Evolutionary conservation across 2,329 filamentous ascomycete genomes (phyloP), one percentile per base, ranked within the genome.

Genomic region (Neofusicoccum sp.): DNA sequence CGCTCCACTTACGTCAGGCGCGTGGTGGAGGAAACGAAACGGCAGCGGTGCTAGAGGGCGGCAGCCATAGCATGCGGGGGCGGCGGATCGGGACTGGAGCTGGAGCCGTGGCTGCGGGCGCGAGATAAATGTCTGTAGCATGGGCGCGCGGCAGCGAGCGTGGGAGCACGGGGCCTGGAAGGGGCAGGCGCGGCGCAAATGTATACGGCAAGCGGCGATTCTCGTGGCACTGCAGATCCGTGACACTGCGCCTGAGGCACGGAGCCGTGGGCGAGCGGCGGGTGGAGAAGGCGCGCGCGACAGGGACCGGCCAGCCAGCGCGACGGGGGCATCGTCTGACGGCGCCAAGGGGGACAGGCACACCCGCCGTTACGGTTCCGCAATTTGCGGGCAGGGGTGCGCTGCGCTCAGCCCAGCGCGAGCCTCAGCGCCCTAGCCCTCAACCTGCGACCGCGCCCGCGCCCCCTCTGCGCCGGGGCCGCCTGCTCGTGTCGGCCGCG

Each of bases 121-220:
- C 20, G 20, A 16, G 20, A n/a, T 44, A 24, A 41, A 40, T 43
- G 33, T 16, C 40, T 26, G 20, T 41, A 58, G 38, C 48, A 51
- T n/a, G 30, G 38, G 38, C 30, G 41, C 26, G 30, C 5, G 51
- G 38, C 28, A 34, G 54, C 38, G 6, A 16, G 43, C 51, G 20
- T 44, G 54, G 41, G 43, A 59, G 57, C 57, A 59, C 57, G 57
- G 57, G 57, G 57, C 34, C 57, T 41, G 36, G 43, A 59, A 49
- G 57, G 57, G 43, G 44, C 34, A 56, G 51, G 51, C 20, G 36
- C 43, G 51, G 38, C 51, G 51, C 51, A 60, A 60, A 58, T 63
- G 66, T 66, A 67, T 68, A 65, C 65, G 64, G 61, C 64, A 60
- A 65, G 60, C 59, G 56, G 64, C 56, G 62, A 65, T 62, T 64